Evolutionary conservation across 495 filamentous ascomycete species (phyloP).

Genomic region (Trypethelium eluteriae): DNA sequence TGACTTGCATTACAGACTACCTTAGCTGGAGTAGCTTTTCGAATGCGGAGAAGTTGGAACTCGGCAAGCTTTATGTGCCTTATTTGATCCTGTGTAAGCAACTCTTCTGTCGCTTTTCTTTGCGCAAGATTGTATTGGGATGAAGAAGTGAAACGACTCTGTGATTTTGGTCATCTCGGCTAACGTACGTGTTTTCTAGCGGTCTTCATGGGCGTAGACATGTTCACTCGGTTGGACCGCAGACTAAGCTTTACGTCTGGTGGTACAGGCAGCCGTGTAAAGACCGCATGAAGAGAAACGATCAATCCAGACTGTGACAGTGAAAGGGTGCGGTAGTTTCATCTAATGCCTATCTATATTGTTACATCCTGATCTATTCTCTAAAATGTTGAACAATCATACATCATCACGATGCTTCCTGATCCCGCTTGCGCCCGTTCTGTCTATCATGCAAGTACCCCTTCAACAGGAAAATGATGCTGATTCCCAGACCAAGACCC

Average conservation of each 20-base stretch:
- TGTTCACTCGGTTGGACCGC: constrained; percentile 40
- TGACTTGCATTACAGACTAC: constrained; percentile 57
- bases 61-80: constrained; percentile 58
- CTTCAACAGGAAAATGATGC: constrained; percentile 20
- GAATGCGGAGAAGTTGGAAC: constrained; percentile 45
- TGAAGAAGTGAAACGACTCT: not conserved
- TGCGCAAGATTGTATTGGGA: not conserved
- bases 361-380: no score
- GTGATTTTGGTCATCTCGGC: not conserved
- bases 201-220: constrained; percentile 50
- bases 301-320: not conserved
- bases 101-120: constrained; percentile 1
- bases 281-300: not conserved
- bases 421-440: not conserved
- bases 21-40: constrained; percentile 34
- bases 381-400: no score
- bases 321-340: no score
- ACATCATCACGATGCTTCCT: no score
- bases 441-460: constrained; percentile 20
- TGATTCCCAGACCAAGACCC: constrained; percentile 40
- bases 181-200: constrained; percentile 34
- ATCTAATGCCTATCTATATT: no score
- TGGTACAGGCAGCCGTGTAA: constrained; percentile 1
- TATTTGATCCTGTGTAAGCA: constrained; percentile 67
- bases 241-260: not conserved